Evolutionary conservation across 495 filamentous ascomycete genomes (phyloP), one percentile per base, ranked within the genome.

Genomic region (Tuber brumale): DNA sequence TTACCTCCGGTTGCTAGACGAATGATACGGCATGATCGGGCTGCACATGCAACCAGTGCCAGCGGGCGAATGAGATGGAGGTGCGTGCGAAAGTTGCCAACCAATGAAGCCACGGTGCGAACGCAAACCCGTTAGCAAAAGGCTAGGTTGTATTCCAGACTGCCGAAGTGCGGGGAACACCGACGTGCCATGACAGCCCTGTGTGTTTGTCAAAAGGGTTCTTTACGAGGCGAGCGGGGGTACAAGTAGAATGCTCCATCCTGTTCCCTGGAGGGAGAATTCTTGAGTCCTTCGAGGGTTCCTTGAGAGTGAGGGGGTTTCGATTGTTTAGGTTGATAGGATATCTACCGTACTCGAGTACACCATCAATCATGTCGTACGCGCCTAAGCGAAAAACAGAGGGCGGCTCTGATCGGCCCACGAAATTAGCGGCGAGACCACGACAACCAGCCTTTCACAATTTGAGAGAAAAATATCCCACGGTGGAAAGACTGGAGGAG

Each of bases 401-500:
- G 27, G 57, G 57, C 27, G 57, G 57, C 12, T 66, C 57, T 12
- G 57, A 70, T 31, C 46, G 51, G 1, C 44, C 73, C 57, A 45
- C 69, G 14, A 44, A 44, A n/a, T 70, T 69, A 18, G 39, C 57
- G 27, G 14, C 57, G n/a, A 57, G 73, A 8, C 35, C 73, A 31
- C 27, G 37, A 27, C 42, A 72, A 69, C 76, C 69, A 0, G 46
- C 76, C 9, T 77, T 72, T 27, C 73, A 73, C 27, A 74, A 72
- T 39, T 39, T 77, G 39, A 51, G 73, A 9, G 61, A 57, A 27
- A 66, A 75, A 27, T 44, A 77, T 37, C 27, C 19, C 0, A 77
- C 69, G 41, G 37, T 75, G 31, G 69, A 71, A 48, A 75, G n/a
- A 41, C 27, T 77, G 1, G 73, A 77, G 45, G 46, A 57, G n/a